phyloP scores from a whole-genome alignment of 768 basidiomycete genomes.

The Sporobolomyces phaffii region DNA sequence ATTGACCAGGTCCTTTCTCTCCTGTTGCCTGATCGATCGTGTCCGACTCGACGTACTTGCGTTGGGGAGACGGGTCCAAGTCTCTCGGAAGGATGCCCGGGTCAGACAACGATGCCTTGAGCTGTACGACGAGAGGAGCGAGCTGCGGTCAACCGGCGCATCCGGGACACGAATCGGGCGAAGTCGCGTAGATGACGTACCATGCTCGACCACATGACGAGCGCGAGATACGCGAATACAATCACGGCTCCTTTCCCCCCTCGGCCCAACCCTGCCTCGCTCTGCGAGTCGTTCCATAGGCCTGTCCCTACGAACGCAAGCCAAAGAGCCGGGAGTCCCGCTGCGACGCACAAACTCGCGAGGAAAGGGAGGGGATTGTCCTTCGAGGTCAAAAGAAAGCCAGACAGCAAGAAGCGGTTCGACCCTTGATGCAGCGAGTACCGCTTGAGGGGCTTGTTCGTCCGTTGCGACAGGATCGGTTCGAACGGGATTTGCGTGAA shows the following conservation, averaged over 20 bases:
- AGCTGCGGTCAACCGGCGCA: no score
- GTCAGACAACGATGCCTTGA: conserved; percentile 59
- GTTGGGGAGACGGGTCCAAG: conserved; percentile 64
- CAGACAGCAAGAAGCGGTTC: conserved; percentile 68
- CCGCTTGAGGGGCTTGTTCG: conserved; percentile 45
- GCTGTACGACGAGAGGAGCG: conserved; percentile 16
- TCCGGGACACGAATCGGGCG: no score
- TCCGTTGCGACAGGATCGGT: not conserved
- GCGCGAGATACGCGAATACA: conserved; percentile 59
- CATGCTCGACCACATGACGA: conserved; percentile 69
- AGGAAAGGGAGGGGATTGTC: conserved; percentile 80
- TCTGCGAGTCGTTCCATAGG: conserved; percentile 60
- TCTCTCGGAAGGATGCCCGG: conserved; percentile 84
- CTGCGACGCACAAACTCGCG: conserved; percentile 56
- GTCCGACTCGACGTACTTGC: conserved; percentile 12
- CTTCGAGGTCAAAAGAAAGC: conserved; percentile 72
- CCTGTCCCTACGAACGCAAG: conserved; percentile 80
- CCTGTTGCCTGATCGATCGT: conserved; percentile 55
- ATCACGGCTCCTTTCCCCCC: conserved; percentile 51
- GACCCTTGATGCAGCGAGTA: conserved; percentile 64
- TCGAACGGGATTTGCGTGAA: not conserved
- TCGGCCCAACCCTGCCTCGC: conserved; percentile 48
- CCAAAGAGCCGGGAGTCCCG: conserved; percentile 72
- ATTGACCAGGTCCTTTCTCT: conserved; percentile 55
- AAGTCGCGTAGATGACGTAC: conserved; percentile 49